Base-by-base conservation (phyloP, 73 alveolate species). In the Effrenium voratum region DNA sequence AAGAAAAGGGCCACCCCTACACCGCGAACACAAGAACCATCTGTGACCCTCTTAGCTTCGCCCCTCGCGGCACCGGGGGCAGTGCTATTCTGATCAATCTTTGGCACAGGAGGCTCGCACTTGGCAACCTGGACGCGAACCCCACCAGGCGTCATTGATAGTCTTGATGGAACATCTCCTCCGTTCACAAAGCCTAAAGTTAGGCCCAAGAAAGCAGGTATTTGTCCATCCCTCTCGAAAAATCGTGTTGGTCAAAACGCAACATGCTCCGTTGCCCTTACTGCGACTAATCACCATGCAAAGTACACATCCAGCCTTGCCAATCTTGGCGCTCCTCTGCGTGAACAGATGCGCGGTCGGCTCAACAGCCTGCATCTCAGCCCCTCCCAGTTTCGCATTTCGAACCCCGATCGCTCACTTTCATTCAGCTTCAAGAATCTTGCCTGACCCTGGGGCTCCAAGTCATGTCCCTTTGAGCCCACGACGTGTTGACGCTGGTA, bases 331-430 rank as follows among this genome's bases (percentile, higher is more conserved):
- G 63, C 57, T 55, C 75, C 81, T 86, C 84, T 75, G 86, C 97
- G 97, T 70, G 97, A 90, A 90, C 28, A 90, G 97, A 75, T 90
- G 97, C 52, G 97, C 97, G 2, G 97, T 90, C 28, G 97, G 97
- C 73, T 52, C 68, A 2, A 45, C 97, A 43, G 97, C 97, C 97
- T 90, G 24, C n/a, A n/a, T n/a, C n/a, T n/a, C n/a, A n/a, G n/a
- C n/a, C n/a, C n/a, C n/a, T n/a, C n/a, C n/a, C n/a, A n/a, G n/a
- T n/a, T n/a, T n/a, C n/a, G n/a, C n/a, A n/a, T n/a, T n/a, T n/a
- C n/a, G n/a, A n/a, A n/a, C n/a, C n/a, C n/a, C n/a, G n/a, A n/a
- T n/a, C n/a, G n/a, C n/a, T n/a, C n/a, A n/a, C n/a, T n/a, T n/a
- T n/a, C n/a, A n/a, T n/a, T n/a, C n/a, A n/a, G n/a, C n/a, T n/a